Percentiles rank a stretch among this genome's conserved stretches.
Evolutionary conservation across 805 yeast species (phyloP).

Genomic region (Saturnispora quitensis): DNA sequence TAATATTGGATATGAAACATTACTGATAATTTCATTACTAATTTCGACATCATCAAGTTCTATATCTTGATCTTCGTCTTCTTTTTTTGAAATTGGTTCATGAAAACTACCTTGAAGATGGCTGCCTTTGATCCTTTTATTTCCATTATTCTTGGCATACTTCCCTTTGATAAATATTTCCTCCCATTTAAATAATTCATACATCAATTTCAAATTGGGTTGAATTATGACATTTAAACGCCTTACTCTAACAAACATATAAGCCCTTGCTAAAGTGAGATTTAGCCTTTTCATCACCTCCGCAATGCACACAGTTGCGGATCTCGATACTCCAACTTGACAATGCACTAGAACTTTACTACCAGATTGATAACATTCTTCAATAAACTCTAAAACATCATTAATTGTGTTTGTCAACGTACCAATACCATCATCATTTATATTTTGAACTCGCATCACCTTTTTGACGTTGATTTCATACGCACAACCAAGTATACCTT

Average conservation of each 20-base stretch:
- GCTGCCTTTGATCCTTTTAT: too few species aligned
- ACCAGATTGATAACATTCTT: slow-evolving; percentile 35
- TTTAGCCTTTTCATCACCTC: slow-evolving; percentile 78
- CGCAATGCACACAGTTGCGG: slow-evolving; percentile 93
- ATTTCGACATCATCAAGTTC: slow-evolving; percentile 1
- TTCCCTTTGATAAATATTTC: slow-evolving; percentile 26
- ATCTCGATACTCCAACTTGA: slow-evolving; percentile 90
- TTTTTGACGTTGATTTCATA: slow-evolving; percentile 30
- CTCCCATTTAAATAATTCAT: slow-evolving; percentile 73
- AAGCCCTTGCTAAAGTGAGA: slow-evolving; percentile 67
- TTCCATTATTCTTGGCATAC: slow-evolving; percentile 4
- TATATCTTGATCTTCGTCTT: not conserved
- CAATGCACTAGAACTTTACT: slow-evolving; percentile 76
- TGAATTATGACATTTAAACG: slow-evolving; percentile 88
- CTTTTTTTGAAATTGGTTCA: too few species aligned
- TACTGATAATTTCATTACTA: slow-evolving; percentile 22
- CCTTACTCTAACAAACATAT: slow-evolving; percentile 79
- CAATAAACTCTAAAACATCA: slow-evolving; percentile 56
- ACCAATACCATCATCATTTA: slow-evolving; percentile 90
- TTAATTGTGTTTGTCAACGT: slow-evolving; percentile 55
- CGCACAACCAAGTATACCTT: slow-evolving; percentile 11
- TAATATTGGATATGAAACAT: slow-evolving; percentile 25
- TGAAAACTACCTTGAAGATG: too few species aligned
- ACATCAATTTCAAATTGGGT: slow-evolving; percentile 87
- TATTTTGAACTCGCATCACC: slow-evolving; percentile 55